These are phyloP conservation scores for Aspergillus melleus DNA, from an alignment of 2,329 filamentous ascomycete species.

Conservation along the genomic window DNA sequence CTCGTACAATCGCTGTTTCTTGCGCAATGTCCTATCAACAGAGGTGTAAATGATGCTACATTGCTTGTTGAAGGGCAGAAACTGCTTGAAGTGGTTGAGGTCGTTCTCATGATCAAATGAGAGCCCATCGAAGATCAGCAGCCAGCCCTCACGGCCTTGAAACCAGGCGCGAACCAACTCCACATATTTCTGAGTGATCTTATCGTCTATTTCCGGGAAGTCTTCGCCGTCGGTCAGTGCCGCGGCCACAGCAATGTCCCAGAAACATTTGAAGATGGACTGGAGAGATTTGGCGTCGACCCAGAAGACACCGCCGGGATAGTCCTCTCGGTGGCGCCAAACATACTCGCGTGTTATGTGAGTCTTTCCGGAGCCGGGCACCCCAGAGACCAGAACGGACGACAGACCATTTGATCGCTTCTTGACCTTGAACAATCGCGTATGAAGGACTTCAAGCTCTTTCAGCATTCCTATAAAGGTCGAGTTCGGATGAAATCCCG, in stretches of 20 bases:
- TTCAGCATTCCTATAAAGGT: slow-evolving; percentile 62
- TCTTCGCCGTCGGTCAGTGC: slow-evolving; percentile 49
- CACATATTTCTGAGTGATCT: slow-evolving; percentile 53
- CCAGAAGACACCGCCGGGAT: slow-evolving; percentile 70
- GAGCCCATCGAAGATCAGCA: slow-evolving; percentile 67
- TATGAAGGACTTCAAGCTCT: slow-evolving; percentile 60
- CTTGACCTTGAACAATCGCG: slow-evolving; percentile 59
- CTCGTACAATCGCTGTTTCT: slow-evolving; percentile 61
- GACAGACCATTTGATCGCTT: slow-evolving; percentile 60
- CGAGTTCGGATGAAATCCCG: slow-evolving; percentile 62
- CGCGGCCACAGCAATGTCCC: slow-evolving; percentile 63
- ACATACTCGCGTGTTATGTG: slow-evolving; percentile 69
- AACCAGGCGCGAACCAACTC: slow-evolving; percentile 63
- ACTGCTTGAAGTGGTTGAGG: slow-evolving; percentile 53
- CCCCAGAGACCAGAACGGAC: slow-evolving; percentile 64
- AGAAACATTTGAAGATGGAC: slow-evolving; percentile 63
- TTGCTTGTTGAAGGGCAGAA: slow-evolving; percentile 64
- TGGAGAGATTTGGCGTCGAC: slow-evolving; percentile 61
- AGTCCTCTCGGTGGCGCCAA: slow-evolving; percentile 59
- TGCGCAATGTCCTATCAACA: slow-evolving; percentile 57
- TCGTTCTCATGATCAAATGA: slow-evolving; percentile 59
- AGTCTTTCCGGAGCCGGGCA: slow-evolving; percentile 68
- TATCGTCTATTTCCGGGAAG: slow-evolving; percentile 36
- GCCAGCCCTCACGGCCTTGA: slow-evolving; percentile 61
- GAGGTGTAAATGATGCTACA: slow-evolving; percentile 70